phyloP scores from a whole-genome alignment of 805 yeast genomes.

The Wickerhamomyces pijperi region DNA sequence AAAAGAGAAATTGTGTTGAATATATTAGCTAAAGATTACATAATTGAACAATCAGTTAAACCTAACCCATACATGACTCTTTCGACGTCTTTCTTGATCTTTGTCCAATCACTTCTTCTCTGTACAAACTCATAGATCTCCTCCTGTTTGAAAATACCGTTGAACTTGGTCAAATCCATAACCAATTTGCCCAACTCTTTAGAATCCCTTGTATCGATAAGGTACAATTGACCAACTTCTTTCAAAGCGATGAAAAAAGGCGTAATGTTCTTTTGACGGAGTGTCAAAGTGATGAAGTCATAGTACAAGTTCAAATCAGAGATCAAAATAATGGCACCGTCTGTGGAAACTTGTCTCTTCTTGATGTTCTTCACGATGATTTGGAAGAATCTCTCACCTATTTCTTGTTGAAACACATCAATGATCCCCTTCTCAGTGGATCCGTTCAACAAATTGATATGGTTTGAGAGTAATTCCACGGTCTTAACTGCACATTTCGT shows the following conservation, averaged over 20 bases:
- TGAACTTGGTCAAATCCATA: constrained; percentile 73
- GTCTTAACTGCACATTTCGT: constrained; percentile 58
- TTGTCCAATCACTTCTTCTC: constrained; percentile 77
- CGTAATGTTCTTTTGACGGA: constrained; percentile 56
- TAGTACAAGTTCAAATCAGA: constrained; percentile 74
- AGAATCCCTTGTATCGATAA: constrained; percentile 65
- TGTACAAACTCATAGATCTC: constrained; percentile 91
- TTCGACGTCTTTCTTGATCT: constrained; percentile 71
- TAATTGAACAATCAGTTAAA: constrained; percentile 59
- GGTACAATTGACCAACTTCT: constrained; percentile 72
- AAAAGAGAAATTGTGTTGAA: too few relatives aligned
- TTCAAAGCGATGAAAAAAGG: constrained; percentile 74
- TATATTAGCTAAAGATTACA: too few relatives aligned
- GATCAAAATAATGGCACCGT: constrained; percentile 76
- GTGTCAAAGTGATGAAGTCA: constrained; percentile 48
- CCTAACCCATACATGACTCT: constrained; percentile 92
- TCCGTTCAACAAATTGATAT: constrained; percentile 63
- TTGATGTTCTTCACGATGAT: constrained; percentile 70
- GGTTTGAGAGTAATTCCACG: constrained; percentile 53
- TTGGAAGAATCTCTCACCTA: constrained; percentile 77
- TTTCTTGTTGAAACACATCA: constrained; percentile 90
- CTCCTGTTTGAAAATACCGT: constrained; percentile 84
- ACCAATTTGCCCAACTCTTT: constrained; percentile 77
- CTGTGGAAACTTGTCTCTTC: constrained; percentile 57
- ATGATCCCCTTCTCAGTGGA: constrained; percentile 80